phyloP scores from a whole-genome alignment of 2,329 filamentous ascomycete genomes.

The Ceratocystis cubensis region DNA sequence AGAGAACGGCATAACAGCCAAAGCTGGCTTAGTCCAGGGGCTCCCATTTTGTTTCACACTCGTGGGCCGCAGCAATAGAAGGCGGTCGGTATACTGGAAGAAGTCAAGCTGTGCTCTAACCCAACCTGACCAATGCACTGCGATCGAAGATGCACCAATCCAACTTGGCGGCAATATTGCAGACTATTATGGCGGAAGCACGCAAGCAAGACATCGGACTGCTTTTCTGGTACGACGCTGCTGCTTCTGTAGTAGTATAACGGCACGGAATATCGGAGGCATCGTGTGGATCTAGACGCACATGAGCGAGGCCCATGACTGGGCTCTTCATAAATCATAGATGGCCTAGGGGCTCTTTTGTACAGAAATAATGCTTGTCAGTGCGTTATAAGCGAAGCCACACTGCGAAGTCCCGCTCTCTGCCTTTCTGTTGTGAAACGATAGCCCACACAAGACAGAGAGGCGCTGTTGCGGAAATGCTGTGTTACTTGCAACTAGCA shows the following conservation, averaged over 20 bases:
- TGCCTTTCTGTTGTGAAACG: too few relatives aligned
- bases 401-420: not conserved
- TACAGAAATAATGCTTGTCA: not conserved
- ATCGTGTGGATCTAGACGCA: not conserved
- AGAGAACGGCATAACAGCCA: not conserved
- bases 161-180: too few relatives aligned
- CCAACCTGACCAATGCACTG: too few relatives aligned
- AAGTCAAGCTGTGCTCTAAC: too few relatives aligned
- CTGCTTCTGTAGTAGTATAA: not conserved
- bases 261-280: not conserved
- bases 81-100: too few relatives aligned
- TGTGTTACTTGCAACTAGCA: not conserved
- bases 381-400: conserved; percentile 1
- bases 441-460: too few relatives aligned
- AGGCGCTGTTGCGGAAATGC: not conserved
- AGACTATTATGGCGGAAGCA: not conserved
- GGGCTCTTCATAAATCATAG: too few relatives aligned
- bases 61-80: not conserved
- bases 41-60: not conserved
- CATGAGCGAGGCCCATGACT: too few relatives aligned
- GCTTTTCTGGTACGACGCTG: not conserved
- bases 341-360: not conserved
- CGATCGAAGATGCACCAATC: too few relatives aligned
- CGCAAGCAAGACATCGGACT: not conserved
- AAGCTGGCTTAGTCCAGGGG: not conserved